A percentile compares a stretch with the other conserved stretches of the same genome.
Conservation (phyloP, 2,329 filamentous ascomycete species). For the Aspergillus fructus region DNA sequence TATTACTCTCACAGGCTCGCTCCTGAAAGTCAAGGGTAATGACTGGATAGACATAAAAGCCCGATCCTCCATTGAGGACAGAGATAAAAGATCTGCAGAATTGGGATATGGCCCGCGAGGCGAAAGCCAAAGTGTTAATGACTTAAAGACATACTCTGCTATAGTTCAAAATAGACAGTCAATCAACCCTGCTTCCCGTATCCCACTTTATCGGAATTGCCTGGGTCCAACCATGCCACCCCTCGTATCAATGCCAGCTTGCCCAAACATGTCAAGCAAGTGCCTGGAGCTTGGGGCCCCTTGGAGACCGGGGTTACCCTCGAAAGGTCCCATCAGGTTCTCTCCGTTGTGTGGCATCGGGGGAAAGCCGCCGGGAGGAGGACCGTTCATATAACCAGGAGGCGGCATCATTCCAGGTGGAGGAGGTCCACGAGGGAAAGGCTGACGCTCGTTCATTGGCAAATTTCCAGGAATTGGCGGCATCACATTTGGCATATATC, state of each 20-base stretch:
- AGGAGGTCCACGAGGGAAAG: constrained; percentile 37
- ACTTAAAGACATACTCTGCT: background rate
- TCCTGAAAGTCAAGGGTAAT: background rate
- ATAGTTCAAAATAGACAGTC: background rate
- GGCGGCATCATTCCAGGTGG: constrained; percentile 48
- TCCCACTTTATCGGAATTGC: constrained; percentile 31
- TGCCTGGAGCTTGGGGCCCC: constrained; percentile 40
- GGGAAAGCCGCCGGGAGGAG: constrained; percentile 39
- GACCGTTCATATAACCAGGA: constrained; percentile 46
- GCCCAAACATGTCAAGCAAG: constrained; percentile 46
- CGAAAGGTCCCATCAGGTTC: constrained; percentile 40
- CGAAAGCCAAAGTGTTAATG: background rate
- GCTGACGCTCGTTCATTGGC: constrained; percentile 36
- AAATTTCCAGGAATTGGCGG: constrained; percentile 36
- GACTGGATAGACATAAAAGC: background rate
- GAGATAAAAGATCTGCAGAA: constrained; percentile 6
- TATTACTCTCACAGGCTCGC: constrained; percentile 11
- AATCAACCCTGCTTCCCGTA: background rate
- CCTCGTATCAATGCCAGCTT: constrained; percentile 34
- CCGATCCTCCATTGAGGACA: background rate
- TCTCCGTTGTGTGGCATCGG: constrained; percentile 41
- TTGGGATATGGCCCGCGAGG: background rate
- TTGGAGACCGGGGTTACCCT: constrained; percentile 36
- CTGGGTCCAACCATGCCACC: constrained; percentile 39
- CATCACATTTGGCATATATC: constrained; percentile 37